Base-by-base conservation (phyloP, 441 rosid species). In the Adansonia madagascariensis region DNA sequence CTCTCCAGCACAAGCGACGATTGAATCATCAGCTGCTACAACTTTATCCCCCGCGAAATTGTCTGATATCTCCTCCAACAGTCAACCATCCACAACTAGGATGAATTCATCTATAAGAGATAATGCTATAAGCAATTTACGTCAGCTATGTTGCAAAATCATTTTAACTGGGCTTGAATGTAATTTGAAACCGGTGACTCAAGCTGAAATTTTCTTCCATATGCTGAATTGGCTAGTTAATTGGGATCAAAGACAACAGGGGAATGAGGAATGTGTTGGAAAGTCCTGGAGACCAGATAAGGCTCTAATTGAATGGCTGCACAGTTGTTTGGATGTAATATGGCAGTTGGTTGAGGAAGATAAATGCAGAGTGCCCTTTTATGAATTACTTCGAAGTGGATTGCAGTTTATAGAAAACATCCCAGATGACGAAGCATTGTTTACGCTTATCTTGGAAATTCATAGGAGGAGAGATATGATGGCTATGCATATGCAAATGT, bases 401-500 rank as follows among this genome's bases (percentile, higher is more conserved):
- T 85, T 96, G 87, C 99, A 96, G 87, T 93, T 94, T 85, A 90
- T 94, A 79, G 98, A 96, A 86, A 91, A 94, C 80, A 89, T 92
- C 80, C 98, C 98, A 24, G 96, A 91, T 81, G 97, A 96, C 74
- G 98, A 92, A 85, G 98, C 96, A 75, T 89, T 94, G 83, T 94
- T 91, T 82, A 91, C 97, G 49, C 94, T 88, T 67, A 88, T 94
- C 80, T 80, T 94, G 89, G 98, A 96, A 89, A 96, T 94, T 73
- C 98, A 88, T 78, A 83, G 98, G 91, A 91, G 98, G 84, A 87
- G 98, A 84, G 99, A 96, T 85, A 91, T 89, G 82, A 91, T 96
- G 98, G 99, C 98, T 35, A 88, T 86, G 97, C 98, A 96, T 81
- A 96, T 94, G 98, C 93, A 89, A 75, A 96, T 96, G 98, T 80